Percentiles rank a stretch among this genome's conserved stretches.
These are phyloP conservation scores for Trichophyton simii DNA, from an alignment of 2,329 filamentous ascomycete genomes.

Conservation along the genomic window DNA sequence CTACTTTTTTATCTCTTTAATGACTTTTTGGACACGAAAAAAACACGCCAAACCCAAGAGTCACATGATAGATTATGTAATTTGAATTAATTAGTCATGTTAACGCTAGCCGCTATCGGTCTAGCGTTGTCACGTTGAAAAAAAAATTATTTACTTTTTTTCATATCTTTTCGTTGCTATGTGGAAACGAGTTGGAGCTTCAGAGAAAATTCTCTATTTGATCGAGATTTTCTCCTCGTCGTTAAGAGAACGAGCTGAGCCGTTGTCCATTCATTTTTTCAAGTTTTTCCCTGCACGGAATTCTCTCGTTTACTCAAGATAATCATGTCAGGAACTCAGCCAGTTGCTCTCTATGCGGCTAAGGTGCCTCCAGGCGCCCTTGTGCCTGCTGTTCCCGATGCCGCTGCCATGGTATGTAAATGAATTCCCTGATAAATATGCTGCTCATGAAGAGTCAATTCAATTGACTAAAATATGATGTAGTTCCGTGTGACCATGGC, in stretches of 20 bases:
- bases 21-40: not conserved
- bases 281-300: not conserved
- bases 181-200: not conserved
- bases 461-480: constrained; percentile 3
- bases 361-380: constrained; percentile 77
- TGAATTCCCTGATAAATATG: constrained; percentile 18
- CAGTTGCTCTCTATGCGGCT: constrained; percentile 80
- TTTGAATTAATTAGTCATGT: not conserved
- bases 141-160: not conserved
- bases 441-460: constrained; percentile 4
- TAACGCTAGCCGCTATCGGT: not conserved
- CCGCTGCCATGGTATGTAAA: constrained; percentile 67
- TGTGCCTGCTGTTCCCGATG: constrained; percentile 64
- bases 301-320: not conserved
- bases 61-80: not conserved
- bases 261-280: not conserved
- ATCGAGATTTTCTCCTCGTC: not conserved
- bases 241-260: not conserved
- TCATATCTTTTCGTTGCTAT: not conserved
- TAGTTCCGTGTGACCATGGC: constrained; percentile 98
- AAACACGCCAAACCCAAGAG: not conserved
- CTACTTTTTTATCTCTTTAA: not conserved
- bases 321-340: constrained; percentile 37
- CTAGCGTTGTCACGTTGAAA: not conserved
- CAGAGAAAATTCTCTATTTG: constrained; percentile 1